These are phyloP conservation scores for Fusarium lyarnte DNA, from an alignment of 2,329 filamentous ascomycete species.

Conservation along the genomic window DNA sequence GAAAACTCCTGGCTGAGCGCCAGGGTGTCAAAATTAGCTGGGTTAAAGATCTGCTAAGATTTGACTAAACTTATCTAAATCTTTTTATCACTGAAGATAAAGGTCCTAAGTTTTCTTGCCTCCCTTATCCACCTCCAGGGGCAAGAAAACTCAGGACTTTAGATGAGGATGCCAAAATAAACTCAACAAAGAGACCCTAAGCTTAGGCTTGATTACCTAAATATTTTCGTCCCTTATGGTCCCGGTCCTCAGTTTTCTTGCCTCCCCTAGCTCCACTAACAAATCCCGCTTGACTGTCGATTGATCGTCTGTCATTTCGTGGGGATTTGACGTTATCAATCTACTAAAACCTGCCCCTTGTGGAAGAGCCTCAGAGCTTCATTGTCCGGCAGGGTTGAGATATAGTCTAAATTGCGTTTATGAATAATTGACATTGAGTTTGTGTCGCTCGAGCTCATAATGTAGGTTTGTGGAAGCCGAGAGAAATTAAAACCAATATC, in stretches of 20 bases:
- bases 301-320: conserved; percentile 18
- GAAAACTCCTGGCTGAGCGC: neutral
- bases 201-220: too few species aligned
- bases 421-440: neutral
- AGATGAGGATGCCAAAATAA: too few species aligned
- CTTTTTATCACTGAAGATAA: neutral
- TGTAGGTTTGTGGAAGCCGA: neutral
- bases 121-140: neutral
- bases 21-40: neutral
- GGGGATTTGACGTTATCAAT: conserved; percentile 24
- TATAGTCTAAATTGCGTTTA: neutral
- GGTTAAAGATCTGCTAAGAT: neutral
- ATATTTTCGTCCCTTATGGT: too few species aligned
- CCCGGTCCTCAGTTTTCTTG: too few species aligned
- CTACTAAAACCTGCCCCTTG: neutral
- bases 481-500: neutral
- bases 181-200: too few species aligned
- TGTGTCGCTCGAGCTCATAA: neutral
- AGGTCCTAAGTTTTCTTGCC: neutral
- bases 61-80: fast-evolving
- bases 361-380: neutral
- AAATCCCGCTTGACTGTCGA: conserved; percentile 7
- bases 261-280: neutral
- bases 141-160: too few species aligned
- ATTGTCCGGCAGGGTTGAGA: conserved; percentile 3